Evolutionary conservation across 345 rosid genomes (phyloP), one percentile per base, ranked within the genome.

Genomic region (Salix caprea): DNA sequence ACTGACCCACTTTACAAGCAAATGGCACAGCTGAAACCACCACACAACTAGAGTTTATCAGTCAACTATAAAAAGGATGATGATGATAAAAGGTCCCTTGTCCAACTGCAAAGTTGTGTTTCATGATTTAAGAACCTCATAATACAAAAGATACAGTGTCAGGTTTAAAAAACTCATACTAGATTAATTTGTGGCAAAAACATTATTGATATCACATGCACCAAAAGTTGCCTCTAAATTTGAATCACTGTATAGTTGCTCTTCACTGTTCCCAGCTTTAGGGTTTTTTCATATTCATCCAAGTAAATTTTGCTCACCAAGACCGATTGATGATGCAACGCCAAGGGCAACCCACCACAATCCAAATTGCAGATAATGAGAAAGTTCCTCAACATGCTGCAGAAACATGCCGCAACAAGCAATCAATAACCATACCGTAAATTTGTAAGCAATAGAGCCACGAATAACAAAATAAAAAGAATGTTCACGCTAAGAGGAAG

Each of bases 291-390:
- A 9, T 13, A 12, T 70, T 15, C 46, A 32, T 71, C 15, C 12
- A 77, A 50, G 48, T 12, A 68, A 74, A 70, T 19, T 74, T 42
- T 79, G 32, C 97, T 92, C 84, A 96, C 99, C 99, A 69, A 96
- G 98, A 81, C 99, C 98, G 79, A 96, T 94, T 39, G 99, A 96
- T 77, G 99, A 96, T 72, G 99, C 99, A 67, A 96, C 97, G 52
- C 99, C 99, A 79, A 96, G 98, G 54, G 95, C 89, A 67, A 88
- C 73, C 99, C 98, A 96, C 98, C 99, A 96, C 75, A 94, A 84
- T 71, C 92, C 91, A 88, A 84, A 94, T 69, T 77, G 86, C 2
- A 83, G 67, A 83, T 94, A 96, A 72, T 81, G 84, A 64, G 87
- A 83, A 37, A 94, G 82, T 85, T 96, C 97, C 71, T 91, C 92